phyloP scores from a whole-genome alignment of 2,329 filamentous ascomycete genomes.

The Arthrobotrys entomopaga region DNA sequence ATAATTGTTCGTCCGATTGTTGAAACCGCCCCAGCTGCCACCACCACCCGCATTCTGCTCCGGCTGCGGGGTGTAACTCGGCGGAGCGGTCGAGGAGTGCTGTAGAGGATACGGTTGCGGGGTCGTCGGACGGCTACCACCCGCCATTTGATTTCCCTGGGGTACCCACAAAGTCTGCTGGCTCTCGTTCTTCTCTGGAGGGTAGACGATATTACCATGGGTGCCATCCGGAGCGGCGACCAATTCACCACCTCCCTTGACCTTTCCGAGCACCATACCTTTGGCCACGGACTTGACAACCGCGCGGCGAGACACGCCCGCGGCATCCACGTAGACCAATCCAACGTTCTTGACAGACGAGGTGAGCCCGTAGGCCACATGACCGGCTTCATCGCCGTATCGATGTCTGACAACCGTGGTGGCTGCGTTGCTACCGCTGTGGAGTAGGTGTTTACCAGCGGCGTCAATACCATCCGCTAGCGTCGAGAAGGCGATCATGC shows the following conservation, averaged over 20 bases:
- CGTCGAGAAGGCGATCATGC: constrained; percentile 93
- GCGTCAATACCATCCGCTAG: constrained; percentile 93
- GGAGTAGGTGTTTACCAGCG: constrained; percentile 80
- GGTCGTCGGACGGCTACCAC: constrained; percentile 39
- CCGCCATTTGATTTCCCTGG: constrained; percentile 23
- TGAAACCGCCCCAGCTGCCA: constrained; percentile 45
- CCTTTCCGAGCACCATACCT: constrained; percentile 89
- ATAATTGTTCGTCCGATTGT: constrained; percentile 25
- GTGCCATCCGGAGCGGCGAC: constrained; percentile 74
- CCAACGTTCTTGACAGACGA: constrained; percentile 95
- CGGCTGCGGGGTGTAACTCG: constrained; percentile 42
- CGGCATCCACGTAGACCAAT: constrained; percentile 95
- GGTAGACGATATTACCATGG: constrained; percentile 60
- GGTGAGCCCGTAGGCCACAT: constrained; percentile 78
- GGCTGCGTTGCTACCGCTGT: constrained; percentile 78
- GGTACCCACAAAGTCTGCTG: constrained; percentile 53
- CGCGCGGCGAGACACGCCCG: constrained; percentile 87
- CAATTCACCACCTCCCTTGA: constrained; percentile 77
- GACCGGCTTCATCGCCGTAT: constrained; percentile 86
- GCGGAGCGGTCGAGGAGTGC: constrained; percentile 43
- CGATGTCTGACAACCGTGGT: constrained; percentile 87
- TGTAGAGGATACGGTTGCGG: constrained; percentile 42
- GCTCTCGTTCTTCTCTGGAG: constrained; percentile 51
- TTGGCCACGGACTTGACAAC: constrained; percentile 95
- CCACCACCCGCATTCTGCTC: constrained; percentile 21